Conservation (phyloP, 371 early-diverging fungal genomes). For the Smittium culicis region DNA sequence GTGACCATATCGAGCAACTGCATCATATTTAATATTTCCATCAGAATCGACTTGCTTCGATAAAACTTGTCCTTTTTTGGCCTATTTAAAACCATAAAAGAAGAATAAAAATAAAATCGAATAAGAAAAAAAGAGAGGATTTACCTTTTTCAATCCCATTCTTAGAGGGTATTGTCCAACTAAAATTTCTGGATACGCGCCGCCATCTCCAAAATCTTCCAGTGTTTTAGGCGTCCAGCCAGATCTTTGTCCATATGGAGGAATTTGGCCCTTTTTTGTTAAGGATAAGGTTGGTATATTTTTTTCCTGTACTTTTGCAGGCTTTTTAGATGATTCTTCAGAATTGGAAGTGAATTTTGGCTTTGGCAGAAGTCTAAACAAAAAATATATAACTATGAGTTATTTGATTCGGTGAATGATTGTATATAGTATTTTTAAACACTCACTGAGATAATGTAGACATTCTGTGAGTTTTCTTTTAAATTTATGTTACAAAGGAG, state of each 20-base stretch:
- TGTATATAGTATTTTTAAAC: background rate
- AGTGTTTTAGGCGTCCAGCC: slow-evolving; percentile 64
- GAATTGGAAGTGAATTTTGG: slow-evolving; percentile 6
- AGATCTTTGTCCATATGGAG: slow-evolving; percentile 69
- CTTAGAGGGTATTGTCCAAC: slow-evolving; percentile 81
- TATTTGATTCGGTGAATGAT: background rate
- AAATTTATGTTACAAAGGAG: too few species aligned
- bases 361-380: slow-evolving; percentile 11
- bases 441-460: background rate
- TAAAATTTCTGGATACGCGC: slow-evolving; percentile 88
- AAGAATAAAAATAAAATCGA: background rate
- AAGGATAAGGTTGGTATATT: background rate
- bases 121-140: background rate
- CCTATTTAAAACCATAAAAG: slow-evolving; percentile 15
- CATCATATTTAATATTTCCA: slow-evolving; percentile 83
- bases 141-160: slow-evolving; percentile 66
- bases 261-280: slow-evolving; percentile 21
- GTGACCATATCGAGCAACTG: slow-evolving; percentile 68
- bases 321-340: background rate
- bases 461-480: background rate
- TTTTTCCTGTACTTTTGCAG: background rate
- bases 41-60: slow-evolving; percentile 77
- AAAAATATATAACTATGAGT: background rate
- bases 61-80: slow-evolving; percentile 51
- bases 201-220: slow-evolving; percentile 90